phyloP scores from a whole-genome alignment of 495 filamentous ascomycete species.

The Sordaria brevicollis region DNA sequence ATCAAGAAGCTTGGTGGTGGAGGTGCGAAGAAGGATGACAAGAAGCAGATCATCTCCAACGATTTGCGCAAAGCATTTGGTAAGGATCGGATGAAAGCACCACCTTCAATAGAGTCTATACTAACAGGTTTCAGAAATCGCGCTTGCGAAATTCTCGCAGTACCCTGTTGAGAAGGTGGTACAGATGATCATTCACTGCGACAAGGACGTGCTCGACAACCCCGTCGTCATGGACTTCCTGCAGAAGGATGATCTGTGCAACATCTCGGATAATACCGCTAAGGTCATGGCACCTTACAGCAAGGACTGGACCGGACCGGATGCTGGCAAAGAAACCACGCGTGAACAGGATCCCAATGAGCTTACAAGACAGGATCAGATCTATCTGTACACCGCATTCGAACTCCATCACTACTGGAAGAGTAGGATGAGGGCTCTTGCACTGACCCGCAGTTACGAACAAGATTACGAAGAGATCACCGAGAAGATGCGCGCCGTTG shows the following conservation, averaged over 20 bases:
- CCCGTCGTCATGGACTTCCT: slow-evolving; percentile 95
- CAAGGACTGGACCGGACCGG: slow-evolving; percentile 90
- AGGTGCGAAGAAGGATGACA: slow-evolving; percentile 66
- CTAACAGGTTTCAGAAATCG: slow-evolving; percentile 54
- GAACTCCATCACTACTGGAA: slow-evolving; percentile 99
- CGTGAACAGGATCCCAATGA: slow-evolving; percentile 83
- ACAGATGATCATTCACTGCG: slow-evolving; percentile 91
- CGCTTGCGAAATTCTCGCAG: slow-evolving; percentile 80
- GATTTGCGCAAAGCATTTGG: slow-evolving; percentile 84
- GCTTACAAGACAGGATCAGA: slow-evolving; percentile 87
- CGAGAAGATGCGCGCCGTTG: slow-evolving; percentile 68
- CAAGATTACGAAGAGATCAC: slow-evolving; percentile 85
- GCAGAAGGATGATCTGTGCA: slow-evolving; percentile 82
- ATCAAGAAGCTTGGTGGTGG: slow-evolving; percentile 74
- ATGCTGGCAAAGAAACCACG: slow-evolving; percentile 63
- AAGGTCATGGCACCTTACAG: slow-evolving; percentile 92
- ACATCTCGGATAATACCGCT: slow-evolving; percentile 76
- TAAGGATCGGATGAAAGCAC: slow-evolving; percentile 21
- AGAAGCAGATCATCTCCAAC: slow-evolving; percentile 92
- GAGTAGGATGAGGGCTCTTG: slow-evolving; percentile 82
- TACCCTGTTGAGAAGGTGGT: slow-evolving; percentile 71
- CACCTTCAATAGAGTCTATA: not conserved
- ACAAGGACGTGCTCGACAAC: slow-evolving; percentile 84
- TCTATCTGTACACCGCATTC: slow-evolving; percentile 85
- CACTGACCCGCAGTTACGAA: slow-evolving; percentile 77